Evolutionary conservation across 192 early-diverging fungal genomes (phyloP), one percentile per base, ranked within the genome.

Genomic region (Entrophospora sp.): DNA sequence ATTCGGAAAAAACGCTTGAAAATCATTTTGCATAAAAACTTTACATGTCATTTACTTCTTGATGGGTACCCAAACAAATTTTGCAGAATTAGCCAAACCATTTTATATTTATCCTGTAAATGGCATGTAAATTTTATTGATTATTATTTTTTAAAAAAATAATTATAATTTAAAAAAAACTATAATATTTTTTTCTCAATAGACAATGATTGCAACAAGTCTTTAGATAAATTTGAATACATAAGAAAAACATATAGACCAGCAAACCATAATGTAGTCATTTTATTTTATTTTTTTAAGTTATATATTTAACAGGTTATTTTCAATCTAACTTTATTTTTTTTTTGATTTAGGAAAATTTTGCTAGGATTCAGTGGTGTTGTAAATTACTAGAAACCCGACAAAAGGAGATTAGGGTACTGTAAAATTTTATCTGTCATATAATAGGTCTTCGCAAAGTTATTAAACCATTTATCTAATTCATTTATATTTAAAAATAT

Each of bases 201-300:
- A 77, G 75, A 44, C 1, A 20, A 61, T 37, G 72, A 74, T 20
- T 74, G 75, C 48, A 57, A 61, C 31, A 60, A 71, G 58, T 64
- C 75, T 3, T 52, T 77, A 10, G 72, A 74, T 48, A 62, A 71
- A 8, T 74, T 77, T 64, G 75, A 74, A 30, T 71, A 71, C 40
- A 71, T 77, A n/a, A 67, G 44, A 12, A 30, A 49, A 13, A 51
- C 61, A 14, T 77, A 64, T 52, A 60, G 24, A 6, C 22, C 63
- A 25, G 6, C 57, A 10, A 63, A 73, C 51, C 18, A 60, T 16
- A 49, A 52, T 38, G 75, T 76, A 46, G 18, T 28, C 6, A 63
- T 40, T 43, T 31, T 10, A 30, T 45, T 45, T 25, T 31, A 28
- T 3, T 42, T 8, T n/a, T 38, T 45, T 43, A 30, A 12, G 5